Percentiles rank a stretch among this genome's conserved stretches.
Conservation (phyloP, 352 stramenopile species). For the Phytophthora sansomeana region DNA sequence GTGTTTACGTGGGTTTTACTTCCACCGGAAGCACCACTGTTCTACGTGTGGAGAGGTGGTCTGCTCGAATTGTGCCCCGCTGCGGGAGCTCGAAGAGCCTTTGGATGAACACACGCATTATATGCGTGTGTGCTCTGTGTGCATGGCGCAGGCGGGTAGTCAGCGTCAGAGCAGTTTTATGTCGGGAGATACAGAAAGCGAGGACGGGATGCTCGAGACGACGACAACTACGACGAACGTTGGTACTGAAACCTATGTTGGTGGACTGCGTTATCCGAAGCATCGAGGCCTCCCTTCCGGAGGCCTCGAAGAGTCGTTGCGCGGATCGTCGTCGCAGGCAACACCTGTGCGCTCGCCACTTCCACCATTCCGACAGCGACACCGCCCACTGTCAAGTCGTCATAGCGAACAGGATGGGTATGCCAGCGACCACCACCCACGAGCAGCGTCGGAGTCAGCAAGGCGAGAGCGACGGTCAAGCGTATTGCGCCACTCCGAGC, state of each 20-base stretch:
- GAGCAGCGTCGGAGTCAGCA: slow-evolving; percentile 22
- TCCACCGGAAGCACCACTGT: slow-evolving; percentile 83
- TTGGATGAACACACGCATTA: slow-evolving; percentile 55
- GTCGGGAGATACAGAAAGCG: slow-evolving; percentile 35
- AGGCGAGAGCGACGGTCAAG: slow-evolving; percentile 15
- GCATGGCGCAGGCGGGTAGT: slow-evolving; percentile 59
- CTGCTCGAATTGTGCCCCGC: slow-evolving; percentile 73
- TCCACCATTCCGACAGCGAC: slow-evolving; percentile 29
- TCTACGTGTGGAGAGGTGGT: slow-evolving; percentile 81
- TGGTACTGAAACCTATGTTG: slow-evolving; percentile 59
- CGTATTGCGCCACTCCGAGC: slow-evolving; percentile 36
- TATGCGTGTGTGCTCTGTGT: slow-evolving; percentile 78
- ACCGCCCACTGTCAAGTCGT: slow-evolving; percentile 14
- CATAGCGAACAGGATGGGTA: slow-evolving; percentile 23
- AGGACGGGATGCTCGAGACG: slow-evolving; percentile 34
- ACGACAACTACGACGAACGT: slow-evolving; percentile 52
- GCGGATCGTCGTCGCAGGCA: slow-evolving; percentile 11
- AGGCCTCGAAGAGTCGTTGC: slow-evolving; percentile 27
- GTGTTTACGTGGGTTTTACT: slow-evolving; percentile 81
- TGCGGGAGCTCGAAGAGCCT: slow-evolving; percentile 77
- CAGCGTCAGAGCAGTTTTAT: slow-evolving; percentile 28
- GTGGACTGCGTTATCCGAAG: slow-evolving; percentile 43
- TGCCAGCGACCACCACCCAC: slow-evolving; percentile 14
- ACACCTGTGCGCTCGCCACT: slow-evolving; percentile 26
- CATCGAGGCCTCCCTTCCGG: slow-evolving; percentile 29